Base-by-base conservation (phyloP, 805 yeast genomes). In the Ogataea pilisensis region DNA sequence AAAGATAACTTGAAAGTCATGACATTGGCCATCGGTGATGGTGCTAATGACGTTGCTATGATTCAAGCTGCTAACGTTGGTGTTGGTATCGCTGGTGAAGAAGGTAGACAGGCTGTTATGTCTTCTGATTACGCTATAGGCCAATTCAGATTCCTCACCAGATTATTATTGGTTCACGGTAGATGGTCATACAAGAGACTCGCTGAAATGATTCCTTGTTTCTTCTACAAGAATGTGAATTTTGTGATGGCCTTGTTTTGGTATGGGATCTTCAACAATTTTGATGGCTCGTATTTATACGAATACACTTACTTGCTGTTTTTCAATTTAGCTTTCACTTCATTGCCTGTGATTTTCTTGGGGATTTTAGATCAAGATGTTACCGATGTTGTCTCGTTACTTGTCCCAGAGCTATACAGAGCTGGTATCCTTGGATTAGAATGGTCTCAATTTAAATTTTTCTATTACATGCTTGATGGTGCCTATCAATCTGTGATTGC, bases 41-140 rank as follows among this genome's bases (percentile, higher is more conserved):
- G 95, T 48, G 86, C 93, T 20, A 85, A 85, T 55, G 95, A 85
- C 60, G 93, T 85, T 37, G 85, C 93, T 8, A 85, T 85, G 95
- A 85, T 85, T 47, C 91, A 84, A 55, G 84, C 86, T 26, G 91
- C 95, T 4, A 82, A 85, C 58, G 79, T 85, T 26, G 95, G 95
- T 42, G 82, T 85, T 29, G 95, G 95, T 48, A 84, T 85, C 54
- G 91, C 89, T 6, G 95, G 95, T 49, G 86, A 83, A 52, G 95
- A 85, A 64, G 95, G 95, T 44, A 66, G 93, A 38, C 90, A 84
- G 55, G 95, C 95, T 2, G 93, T 81, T 8, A 85, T 85, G 95
- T 78, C 88, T 1, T 78, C 90, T 0, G 95, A 85, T 65, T 85
- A 82, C 60, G 91, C 89, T 3, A 68, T 85, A 54, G 95, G 89